Conservation (phyloP, 345 rosid species). For the Eucalyptus viminalis region DNA sequence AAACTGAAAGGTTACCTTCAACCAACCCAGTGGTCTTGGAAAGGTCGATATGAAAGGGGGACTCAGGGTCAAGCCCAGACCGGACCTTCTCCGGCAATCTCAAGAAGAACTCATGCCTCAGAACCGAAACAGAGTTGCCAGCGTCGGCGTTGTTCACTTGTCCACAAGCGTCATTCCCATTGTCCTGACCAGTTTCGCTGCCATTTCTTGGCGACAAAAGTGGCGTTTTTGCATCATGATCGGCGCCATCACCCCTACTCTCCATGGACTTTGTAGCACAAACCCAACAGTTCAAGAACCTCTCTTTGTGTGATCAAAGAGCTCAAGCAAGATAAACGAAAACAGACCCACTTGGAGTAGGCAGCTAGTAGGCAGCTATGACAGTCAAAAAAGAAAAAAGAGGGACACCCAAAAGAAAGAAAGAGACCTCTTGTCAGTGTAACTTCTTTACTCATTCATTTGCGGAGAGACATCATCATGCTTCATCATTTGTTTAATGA, state of each 20-base stretch:
- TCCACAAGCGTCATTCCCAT: neutral
- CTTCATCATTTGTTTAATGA: neutral
- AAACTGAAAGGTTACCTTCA: constrained; percentile 2
- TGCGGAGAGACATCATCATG: neutral
- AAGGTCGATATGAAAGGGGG: constrained; percentile 10
- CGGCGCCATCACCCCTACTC: neutral
- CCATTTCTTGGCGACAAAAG: neutral
- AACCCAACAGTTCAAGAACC: neutral
- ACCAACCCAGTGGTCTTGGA: constrained; percentile 7
- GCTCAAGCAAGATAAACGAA: neutral
- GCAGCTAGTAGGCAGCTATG: neutral
- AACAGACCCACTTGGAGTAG: neutral
- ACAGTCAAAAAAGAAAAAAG: neutral
- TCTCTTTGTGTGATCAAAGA: neutral
- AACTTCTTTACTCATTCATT: neutral
- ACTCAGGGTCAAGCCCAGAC: constrained; percentile 15
- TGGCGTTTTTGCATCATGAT: neutral
- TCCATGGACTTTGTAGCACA: neutral
- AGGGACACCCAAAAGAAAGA: neutral
- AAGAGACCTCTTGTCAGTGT: neutral
- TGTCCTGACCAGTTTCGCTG: neutral
- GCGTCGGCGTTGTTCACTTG: neutral
- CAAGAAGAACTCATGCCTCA: constrained; percentile 11
- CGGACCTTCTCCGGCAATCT: constrained; percentile 17
- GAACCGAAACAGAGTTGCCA: neutral